Base-by-base conservation (phyloP, 1,284 basidiomycete species). In the Ganoderma leucocontextum region DNA sequence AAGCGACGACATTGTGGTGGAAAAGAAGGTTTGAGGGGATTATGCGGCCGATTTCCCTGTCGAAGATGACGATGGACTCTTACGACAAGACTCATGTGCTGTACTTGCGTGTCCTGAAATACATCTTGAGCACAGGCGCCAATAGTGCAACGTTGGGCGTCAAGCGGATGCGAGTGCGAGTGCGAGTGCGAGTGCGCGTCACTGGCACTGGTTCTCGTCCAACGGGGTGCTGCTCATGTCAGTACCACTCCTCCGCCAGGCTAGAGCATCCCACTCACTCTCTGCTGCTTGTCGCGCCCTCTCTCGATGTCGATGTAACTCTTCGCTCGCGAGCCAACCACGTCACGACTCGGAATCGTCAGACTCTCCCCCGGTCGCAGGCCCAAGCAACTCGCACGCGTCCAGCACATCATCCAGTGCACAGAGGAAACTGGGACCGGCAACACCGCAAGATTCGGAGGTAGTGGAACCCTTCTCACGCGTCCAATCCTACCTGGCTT, bases 401-500 rank as follows among this genome's bases (percentile, higher is more conserved):
- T 62, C 64, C 19, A 44, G 33, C 25, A 57, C 53, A 39, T 63
- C 39, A 7, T 63, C 53, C 22, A 17, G 9, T 38, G 22, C 58
- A n/a, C 58, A 60, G 22, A 38, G 58, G 22, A 60, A 60, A n/a
- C 58, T 60, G 5, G 39, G 36, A 7, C 39, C 58, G 22, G 22
- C 58, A 4, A 33, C 29, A 13, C 47, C 62, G 7, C 52, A 60
- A 22, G 62, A 65, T 1, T 19, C 52, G 15, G 49, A 25, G 0
- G 7, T 29, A 3, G 4, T 29, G 1, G 69, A 70, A 33, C 38
- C 65, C 1, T 69, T 67, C 63, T 68, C 70, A 17, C 72, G 85
- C 71, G 80, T 89, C 6, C 84, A 89, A 66, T 79, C 81, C 44
- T 89, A 87, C 74, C 83, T 93, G n/a, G 80, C 86, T 25, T 80